Evolutionary conservation across 371 early-diverging fungal species (phyloP), one percentile per base, ranked within the genome.

Genomic region (Rhizopus delemar): DNA sequence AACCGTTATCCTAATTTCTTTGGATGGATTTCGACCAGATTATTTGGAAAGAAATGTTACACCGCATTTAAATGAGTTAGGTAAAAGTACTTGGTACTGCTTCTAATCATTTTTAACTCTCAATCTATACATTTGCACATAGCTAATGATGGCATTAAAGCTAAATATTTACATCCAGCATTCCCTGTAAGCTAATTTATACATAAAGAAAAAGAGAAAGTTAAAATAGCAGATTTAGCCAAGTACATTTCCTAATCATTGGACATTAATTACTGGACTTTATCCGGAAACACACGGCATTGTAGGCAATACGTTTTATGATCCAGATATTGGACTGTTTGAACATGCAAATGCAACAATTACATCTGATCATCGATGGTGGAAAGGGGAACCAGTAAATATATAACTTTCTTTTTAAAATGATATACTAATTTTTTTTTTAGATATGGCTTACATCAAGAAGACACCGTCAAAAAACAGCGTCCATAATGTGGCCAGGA

Each of bases 221-320:
- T 29, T 41, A 31, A 11, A 31, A 49, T 15, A 13, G 7, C 16
- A 36, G 3, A 51, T 53, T n/a, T 15, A 51, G 51, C 36, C 39
- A 51, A 16, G 33, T 41, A 28, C 98, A 1, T 97, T 96, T 65
- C 93, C 98, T 7, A 97, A 97, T 73, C 97, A 97, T 69, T 96
- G 92, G 74, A 84, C 95, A 2, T 70, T 97, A 33, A 91, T 84
- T 3, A 97, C 98, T 4, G 98, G 98, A 9, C 70, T 96, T 41
- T 93, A 90, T 66, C 96, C 98, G 0, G 90, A 92, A 48, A 74
- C 85, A 4, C 97, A 97, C 65, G 98, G 97, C 7, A 96, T 98
- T 53, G 91, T 98, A 0, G 88, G 85, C 50, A 97, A 98, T 69
- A 77, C 74, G 33, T 97, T 97, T 67, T 92, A 84, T 62, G 97